Conservation (phyloP, 345 rosid species). For the Psidium friedrichsthalianum region DNA sequence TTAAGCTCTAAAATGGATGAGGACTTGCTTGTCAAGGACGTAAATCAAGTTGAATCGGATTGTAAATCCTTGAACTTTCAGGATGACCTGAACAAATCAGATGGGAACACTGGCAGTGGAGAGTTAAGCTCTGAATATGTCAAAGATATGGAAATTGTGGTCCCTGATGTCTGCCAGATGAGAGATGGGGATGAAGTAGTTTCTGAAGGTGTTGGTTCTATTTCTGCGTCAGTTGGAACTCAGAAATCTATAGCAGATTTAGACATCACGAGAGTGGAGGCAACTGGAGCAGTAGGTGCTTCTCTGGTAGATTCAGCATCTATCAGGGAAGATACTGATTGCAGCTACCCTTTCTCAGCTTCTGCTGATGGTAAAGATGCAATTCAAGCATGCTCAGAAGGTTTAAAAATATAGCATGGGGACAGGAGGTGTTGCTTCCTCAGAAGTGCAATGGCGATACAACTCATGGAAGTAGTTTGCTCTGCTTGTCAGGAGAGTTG, state of each 20-base stretch:
- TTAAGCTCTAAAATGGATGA: constrained; percentile 25
- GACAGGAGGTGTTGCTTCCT: background rate
- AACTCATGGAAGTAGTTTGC: constrained; percentile 13
- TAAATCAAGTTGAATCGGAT: constrained; percentile 17
- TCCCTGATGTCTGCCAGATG: constrained; percentile 15
- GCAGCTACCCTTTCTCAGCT: background rate
- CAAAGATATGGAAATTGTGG: constrained; percentile 11
- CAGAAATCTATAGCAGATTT: constrained; percentile 17
- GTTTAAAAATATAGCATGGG: constrained; percentile 10
- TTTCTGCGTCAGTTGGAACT: constrained; percentile 8
- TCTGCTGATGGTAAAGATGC: background rate
- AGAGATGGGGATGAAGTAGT: constrained; percentile 4
- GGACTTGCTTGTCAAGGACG: constrained; percentile 10
- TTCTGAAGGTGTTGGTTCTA: constrained; percentile 14
- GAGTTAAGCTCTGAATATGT: background rate
- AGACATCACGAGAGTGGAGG: constrained; percentile 11
- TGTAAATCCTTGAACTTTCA: background rate
- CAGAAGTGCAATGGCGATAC: constrained; percentile 1
- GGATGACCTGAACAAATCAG: background rate
- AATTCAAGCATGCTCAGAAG: background rate
- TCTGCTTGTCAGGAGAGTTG: constrained; percentile 16
- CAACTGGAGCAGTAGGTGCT: constrained; percentile 4
- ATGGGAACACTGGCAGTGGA: background rate
- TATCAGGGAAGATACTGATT: constrained; percentile 8
- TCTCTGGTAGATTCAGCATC: constrained; percentile 14